Conservation (phyloP, 306 rosid species). For the Fragaria nilgerrensis region DNA sequence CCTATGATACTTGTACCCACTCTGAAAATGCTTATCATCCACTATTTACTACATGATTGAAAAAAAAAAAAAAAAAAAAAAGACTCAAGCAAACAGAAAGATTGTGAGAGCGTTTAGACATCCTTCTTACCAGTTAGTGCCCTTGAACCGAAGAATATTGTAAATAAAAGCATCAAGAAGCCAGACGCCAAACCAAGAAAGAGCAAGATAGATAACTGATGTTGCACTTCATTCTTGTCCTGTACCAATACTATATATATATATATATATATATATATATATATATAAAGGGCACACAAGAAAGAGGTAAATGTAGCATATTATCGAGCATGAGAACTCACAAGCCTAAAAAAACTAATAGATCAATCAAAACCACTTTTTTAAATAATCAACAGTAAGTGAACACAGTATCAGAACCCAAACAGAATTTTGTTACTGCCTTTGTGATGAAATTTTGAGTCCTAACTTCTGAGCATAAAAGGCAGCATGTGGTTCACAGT, state of each 20-base stretch:
- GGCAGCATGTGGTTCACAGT: not conserved
- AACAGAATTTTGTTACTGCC: not conserved
- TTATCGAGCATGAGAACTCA: not conserved
- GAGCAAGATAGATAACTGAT: slow-evolving; percentile 69
- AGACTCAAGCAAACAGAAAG: not conserved
- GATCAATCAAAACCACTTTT: too few species aligned
- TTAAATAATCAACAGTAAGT: not conserved
- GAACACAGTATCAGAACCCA: not conserved
- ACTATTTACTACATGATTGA: slow-evolving; percentile 14
- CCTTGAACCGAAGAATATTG: slow-evolving; percentile 63
- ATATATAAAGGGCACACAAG: not conserved
- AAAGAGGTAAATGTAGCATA: not conserved
- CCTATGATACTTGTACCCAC: slow-evolving; percentile 22
- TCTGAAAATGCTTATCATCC: slow-evolving; percentile 11
- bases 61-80: not conserved
- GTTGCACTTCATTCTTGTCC: slow-evolving; percentile 86
- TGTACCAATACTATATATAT: slow-evolving; percentile 27
- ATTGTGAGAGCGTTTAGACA: not conserved
- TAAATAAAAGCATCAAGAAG: slow-evolving; percentile 62
- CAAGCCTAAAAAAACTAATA: not conserved
- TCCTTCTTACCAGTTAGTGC: slow-evolving; percentile 65
- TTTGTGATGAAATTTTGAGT: not conserved
- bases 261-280: too few species aligned
- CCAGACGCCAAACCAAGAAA: slow-evolving; percentile 84
- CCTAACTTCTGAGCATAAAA: not conserved